These are phyloP conservation scores for Komagataea norvegica DNA, from an alignment of 1,139 yeast genomes.

Conservation along the genomic window DNA sequence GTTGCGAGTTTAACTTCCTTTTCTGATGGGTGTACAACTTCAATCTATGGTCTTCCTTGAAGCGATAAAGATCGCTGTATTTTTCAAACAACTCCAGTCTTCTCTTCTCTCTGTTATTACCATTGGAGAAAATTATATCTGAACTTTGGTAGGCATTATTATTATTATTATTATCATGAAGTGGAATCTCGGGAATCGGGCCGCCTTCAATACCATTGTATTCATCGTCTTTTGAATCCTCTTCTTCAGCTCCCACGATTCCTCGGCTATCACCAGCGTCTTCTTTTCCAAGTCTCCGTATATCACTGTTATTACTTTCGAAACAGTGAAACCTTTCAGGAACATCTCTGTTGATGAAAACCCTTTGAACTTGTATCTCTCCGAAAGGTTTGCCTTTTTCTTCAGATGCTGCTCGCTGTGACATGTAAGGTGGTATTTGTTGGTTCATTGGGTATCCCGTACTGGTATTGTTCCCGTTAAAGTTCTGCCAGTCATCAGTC, in stretches of 20 bases:
- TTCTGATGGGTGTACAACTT: constrained; percentile 10
- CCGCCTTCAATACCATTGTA: too few species aligned
- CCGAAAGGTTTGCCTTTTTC: neutral
- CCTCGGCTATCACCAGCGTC: neutral
- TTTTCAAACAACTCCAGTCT: constrained; percentile 23
- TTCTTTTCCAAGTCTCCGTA: neutral
- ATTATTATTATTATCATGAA: neutral
- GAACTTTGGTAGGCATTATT: too few species aligned
- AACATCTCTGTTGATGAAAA: constrained; percentile 5
- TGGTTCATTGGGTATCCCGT: neutral
- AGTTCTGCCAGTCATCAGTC: neutral
- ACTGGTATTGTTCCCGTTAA: too few species aligned
- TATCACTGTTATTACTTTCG: neutral
- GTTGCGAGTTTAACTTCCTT: neutral
- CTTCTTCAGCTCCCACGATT: neutral
- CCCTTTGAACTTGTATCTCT: neutral
- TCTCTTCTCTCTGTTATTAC: constrained; percentile 26
- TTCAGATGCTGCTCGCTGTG: neutral
- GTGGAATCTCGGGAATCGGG: neutral
- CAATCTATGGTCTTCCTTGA: constrained; percentile 16
- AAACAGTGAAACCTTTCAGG: neutral
- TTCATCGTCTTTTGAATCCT: neutral
- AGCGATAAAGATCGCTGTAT: constrained; percentile 17
- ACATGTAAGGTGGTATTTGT: neutral
- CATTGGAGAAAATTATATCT: constrained; percentile 25